phyloP scores from a whole-genome alignment of 305 asterid genomes.

The Rubia occidens region DNA sequence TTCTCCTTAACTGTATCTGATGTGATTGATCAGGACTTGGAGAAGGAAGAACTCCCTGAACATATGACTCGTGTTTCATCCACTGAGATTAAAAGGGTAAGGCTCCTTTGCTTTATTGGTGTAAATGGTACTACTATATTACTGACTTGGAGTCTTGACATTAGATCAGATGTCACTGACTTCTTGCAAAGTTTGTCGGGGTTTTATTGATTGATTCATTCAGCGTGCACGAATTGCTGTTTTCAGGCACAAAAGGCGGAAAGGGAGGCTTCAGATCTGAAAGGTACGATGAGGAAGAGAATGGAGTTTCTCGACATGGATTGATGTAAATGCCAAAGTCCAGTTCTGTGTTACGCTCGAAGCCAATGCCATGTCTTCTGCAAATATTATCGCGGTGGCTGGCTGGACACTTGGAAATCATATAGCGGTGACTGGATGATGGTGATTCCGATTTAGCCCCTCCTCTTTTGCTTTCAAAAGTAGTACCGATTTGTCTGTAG shows the following conservation, averaged over 20 bases:
- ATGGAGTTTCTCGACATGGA: constrained; percentile 94
- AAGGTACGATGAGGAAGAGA: constrained; percentile 80
- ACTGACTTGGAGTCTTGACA: not conserved
- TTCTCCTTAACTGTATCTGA: not conserved
- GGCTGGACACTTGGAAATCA: constrained; percentile 19
- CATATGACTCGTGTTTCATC: constrained; percentile 73
- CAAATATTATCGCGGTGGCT: constrained; percentile 62
- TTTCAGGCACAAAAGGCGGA: constrained; percentile 84
- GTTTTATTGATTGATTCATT: too few species aligned
- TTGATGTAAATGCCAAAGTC: constrained; percentile 29
- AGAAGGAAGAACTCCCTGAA: constrained; percentile 78
- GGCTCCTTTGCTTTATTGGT: not conserved
- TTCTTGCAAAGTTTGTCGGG: too few species aligned
- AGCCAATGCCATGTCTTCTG: constrained; percentile 31
- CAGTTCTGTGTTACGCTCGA: constrained; percentile 24
- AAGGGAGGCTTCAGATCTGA: constrained; percentile 69
- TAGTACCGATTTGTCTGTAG: constrained; percentile 14
- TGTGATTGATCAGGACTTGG: constrained; percentile 25
- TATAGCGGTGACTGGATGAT: constrained; percentile 22
- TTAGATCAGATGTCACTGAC: not conserved
- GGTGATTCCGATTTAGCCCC: constrained; percentile 1
- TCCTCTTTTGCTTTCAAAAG: not conserved
- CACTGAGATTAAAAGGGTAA: constrained; percentile 72
- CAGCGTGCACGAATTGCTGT: not conserved
- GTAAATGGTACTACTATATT: not conserved